A percentile compares a stretch with the other conserved stretches of the same genome.
Conservation (phyloP, 1,284 basidiomycete genomes). For the Taiwanofungus camphoratus region DNA sequence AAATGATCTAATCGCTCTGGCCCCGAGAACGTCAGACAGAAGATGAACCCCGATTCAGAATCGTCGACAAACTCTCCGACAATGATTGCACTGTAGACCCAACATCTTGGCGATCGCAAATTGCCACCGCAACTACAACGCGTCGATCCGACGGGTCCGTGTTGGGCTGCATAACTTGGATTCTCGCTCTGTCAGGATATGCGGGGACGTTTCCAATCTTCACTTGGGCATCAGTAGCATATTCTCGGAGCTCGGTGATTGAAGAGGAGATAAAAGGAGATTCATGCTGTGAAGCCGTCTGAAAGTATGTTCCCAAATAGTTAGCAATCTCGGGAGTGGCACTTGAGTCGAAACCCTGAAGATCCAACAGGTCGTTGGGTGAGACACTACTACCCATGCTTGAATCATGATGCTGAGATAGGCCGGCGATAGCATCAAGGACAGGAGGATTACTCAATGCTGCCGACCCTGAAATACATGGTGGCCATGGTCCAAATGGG, state of each 20-base stretch:
- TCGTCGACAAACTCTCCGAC: constrained; percentile 3
- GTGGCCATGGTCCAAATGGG: constrained; percentile 1
- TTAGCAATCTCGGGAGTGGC: neutral
- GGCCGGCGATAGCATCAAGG: neutral
- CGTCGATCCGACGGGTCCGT: constrained; percentile 9
- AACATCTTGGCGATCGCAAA: constrained; percentile 8
- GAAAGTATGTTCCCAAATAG: constrained; percentile 1
- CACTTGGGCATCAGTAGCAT: constrained; percentile 5
- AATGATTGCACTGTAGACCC: constrained; percentile 6
- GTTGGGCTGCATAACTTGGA: constrained; percentile 4
- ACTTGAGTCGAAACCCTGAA: neutral
- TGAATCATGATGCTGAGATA: constrained; percentile 1
- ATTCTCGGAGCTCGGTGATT: neutral
- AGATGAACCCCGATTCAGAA: neutral
- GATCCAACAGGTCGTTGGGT: neutral
- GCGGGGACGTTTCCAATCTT: constrained; percentile 1
- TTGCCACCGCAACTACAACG: constrained; percentile 7
- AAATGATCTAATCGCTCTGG: too few species aligned
- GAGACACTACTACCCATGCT: neutral
- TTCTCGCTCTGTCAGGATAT: constrained; percentile 5
- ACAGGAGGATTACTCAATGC: neutral
- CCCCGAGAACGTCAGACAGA: too few species aligned
- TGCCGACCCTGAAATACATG: constrained; percentile 2
- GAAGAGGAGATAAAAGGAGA: constrained; percentile 3
- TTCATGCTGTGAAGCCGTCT: neutral